Evolutionary conservation across 2,329 filamentous ascomycete genomes (phyloP).

Genomic region (Lasiodiplodia sp.): DNA sequence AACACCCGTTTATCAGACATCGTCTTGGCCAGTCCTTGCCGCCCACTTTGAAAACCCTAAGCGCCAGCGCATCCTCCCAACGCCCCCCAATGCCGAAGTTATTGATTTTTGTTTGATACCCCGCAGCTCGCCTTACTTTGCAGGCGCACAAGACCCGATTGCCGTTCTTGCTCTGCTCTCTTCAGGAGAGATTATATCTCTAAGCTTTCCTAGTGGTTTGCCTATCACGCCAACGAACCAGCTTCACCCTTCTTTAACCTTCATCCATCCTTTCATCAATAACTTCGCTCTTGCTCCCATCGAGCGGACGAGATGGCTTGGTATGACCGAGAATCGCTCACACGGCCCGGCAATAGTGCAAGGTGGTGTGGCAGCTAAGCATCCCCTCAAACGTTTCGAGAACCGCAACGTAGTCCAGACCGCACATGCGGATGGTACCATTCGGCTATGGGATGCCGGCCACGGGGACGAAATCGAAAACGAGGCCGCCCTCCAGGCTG

Average conservation of each 20-base stretch:
- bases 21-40: slow-evolving; percentile 82
- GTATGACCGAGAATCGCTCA: slow-evolving; percentile 83
- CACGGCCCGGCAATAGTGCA: slow-evolving; percentile 79
- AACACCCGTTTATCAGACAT: slow-evolving; percentile 90
- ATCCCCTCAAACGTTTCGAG: slow-evolving; percentile 78
- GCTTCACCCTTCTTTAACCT: slow-evolving; percentile 83
- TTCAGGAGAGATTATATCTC: slow-evolving; percentile 86
- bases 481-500: slow-evolving; percentile 78
- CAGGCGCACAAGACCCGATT: slow-evolving; percentile 87
- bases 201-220: slow-evolving; percentile 92
- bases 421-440: slow-evolving; percentile 86
- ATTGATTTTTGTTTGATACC: slow-evolving; percentile 85
- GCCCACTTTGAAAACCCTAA: slow-evolving; percentile 82
- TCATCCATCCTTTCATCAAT: slow-evolving; percentile 89
- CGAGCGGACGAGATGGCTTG: slow-evolving; percentile 83
- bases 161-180: slow-evolving; percentile 80
- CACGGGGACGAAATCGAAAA: slow-evolving; percentile 96
- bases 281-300: slow-evolving; percentile 75
- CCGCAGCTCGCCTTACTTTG: slow-evolving; percentile 82
- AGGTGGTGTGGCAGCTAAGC: slow-evolving; percentile 77
- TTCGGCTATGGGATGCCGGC: slow-evolving; percentile 93
- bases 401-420: slow-evolving; percentile 84
- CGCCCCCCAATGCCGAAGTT: slow-evolving; percentile 78
- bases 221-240: slow-evolving; percentile 93
- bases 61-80: slow-evolving; percentile 72